These are phyloP conservation scores for Phytophthora constricta DNA, from an alignment of 352 stramenopile genomes.

Conservation along the genomic window DNA sequence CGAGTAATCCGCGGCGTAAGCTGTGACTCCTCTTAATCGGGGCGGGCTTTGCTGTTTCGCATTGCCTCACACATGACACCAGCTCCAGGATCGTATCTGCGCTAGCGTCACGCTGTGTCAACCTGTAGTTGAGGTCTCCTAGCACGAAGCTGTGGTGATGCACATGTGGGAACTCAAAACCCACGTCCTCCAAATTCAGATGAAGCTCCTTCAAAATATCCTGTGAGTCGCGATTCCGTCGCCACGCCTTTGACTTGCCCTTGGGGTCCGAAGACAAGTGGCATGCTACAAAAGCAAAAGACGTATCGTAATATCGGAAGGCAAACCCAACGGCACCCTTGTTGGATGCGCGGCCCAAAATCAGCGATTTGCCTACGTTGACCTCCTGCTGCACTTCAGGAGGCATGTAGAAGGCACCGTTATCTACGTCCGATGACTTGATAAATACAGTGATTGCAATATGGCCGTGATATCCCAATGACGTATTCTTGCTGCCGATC, in stretches of 20 bases:
- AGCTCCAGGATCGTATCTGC: constrained; percentile 70
- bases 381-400: constrained; percentile 73
- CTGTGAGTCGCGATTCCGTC: constrained; percentile 76
- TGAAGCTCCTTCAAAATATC: constrained; percentile 82
- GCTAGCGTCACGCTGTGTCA: constrained; percentile 61
- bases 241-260: constrained; percentile 77
- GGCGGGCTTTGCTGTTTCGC: constrained; percentile 35
- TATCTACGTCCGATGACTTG: constrained; percentile 64
- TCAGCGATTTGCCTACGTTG: constrained; percentile 78
- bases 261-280: constrained; percentile 90
- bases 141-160: constrained; percentile 91
- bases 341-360: constrained; percentile 84
- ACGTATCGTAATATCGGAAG: constrained; percentile 89
- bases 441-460: constrained; percentile 90
- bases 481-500: constrained; percentile 84
- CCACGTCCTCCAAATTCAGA: constrained; percentile 80
- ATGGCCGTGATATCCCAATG: constrained; percentile 87
- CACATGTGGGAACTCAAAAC: constrained; percentile 86
- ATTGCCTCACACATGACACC: constrained; percentile 50
- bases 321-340: constrained; percentile 91
- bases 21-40: constrained; percentile 31
- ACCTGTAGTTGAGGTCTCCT: constrained; percentile 91
- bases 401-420: constrained; percentile 84
- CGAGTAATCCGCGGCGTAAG: constrained; percentile 37
- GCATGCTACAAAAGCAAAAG: constrained; percentile 87